Evolutionary conservation across 306 rosid species (phyloP), one percentile per base, ranked within the genome.

Genomic region (Dicorynia guianensis): DNA sequence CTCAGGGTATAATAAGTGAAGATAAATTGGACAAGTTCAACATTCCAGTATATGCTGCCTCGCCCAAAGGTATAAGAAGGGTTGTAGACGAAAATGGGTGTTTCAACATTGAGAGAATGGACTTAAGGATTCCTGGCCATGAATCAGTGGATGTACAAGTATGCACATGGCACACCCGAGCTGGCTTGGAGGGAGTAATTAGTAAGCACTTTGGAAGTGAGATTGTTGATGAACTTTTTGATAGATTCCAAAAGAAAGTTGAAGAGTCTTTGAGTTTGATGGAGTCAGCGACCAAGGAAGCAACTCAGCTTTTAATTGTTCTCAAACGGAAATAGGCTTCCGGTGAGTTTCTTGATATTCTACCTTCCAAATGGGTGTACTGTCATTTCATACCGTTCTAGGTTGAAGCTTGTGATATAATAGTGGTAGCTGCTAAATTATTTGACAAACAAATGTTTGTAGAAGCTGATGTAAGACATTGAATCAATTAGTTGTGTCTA

Each of bases 31-130:
- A 74, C 71, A 36, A 47, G 19, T 74, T 74, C 47, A 74, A 74
- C 61, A 4, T 74, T 11, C 79, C 71, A 3, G 0, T 38, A 0
- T 74, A 49, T 19, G 1, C 5, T 17, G 11, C 60, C 19, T 50
- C 71, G 1, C 48, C 63, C 1, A 18, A 50, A 42, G 71, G 38
- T 17, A 17, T 74, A n/a, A 30, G 13, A 25, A 20, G 4, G 19
- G 18, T 14, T 3, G 61, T 63, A 6, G 63, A 63, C 12, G 36
- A 48, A 46, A 74, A 62, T 50, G 71, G 79, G 33, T 13, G 53
- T 74, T 74, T 74, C 13, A 63, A 25, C 63, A 74, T 74, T 4
- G 79, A 62, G 42, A 50, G 11, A 74, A 74, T 63, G 63, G 61
- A 72, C 3, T 8, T 50, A 5, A 47, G 40, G 1, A 15, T 4